A percentile compares a stretch with the other conserved stretches of the same genome.
Conservation (phyloP, 2,329 filamentous ascomycete species). For the Neurospora sp. region DNA sequence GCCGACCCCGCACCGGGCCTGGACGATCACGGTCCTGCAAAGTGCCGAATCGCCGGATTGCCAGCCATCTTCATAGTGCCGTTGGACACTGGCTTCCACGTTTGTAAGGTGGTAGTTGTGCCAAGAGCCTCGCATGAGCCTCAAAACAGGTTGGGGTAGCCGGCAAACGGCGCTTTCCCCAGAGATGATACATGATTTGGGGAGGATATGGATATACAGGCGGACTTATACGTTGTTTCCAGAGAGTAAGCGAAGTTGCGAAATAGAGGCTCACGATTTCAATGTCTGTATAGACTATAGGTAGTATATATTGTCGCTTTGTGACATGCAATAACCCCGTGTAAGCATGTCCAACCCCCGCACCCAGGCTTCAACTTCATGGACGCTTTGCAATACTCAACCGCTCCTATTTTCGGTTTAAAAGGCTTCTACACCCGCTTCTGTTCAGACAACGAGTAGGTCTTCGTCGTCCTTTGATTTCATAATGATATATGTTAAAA, state of each 20-base stretch:
- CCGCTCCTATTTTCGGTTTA: neutral
- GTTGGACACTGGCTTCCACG: neutral
- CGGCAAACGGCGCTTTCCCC: neutral
- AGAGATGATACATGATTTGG: neutral
- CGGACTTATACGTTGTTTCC: neutral
- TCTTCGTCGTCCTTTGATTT: constrained; percentile 10
- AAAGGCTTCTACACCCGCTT: neutral
- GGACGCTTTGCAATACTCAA: neutral
- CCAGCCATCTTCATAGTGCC: neutral
- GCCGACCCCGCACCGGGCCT: neutral
- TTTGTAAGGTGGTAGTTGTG: neutral
- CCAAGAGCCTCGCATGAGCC: neutral
- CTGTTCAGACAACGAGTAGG: constrained; percentile 14
- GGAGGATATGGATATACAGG: neutral
- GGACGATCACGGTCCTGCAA: neutral
- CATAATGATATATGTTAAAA: constrained; percentile 58
- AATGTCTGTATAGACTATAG: neutral
- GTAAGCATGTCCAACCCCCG: neutral
- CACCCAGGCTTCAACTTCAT: neutral
- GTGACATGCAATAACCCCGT: neutral
- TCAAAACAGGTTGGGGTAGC: neutral
- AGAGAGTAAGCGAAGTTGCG: neutral
- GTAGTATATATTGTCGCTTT: neutral
- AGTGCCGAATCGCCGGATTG: neutral
- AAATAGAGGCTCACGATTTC: neutral